Evolutionary conservation across 352 stramenopile species (phyloP).

Genomic region (Globisporangium acanthophoron): DNA sequence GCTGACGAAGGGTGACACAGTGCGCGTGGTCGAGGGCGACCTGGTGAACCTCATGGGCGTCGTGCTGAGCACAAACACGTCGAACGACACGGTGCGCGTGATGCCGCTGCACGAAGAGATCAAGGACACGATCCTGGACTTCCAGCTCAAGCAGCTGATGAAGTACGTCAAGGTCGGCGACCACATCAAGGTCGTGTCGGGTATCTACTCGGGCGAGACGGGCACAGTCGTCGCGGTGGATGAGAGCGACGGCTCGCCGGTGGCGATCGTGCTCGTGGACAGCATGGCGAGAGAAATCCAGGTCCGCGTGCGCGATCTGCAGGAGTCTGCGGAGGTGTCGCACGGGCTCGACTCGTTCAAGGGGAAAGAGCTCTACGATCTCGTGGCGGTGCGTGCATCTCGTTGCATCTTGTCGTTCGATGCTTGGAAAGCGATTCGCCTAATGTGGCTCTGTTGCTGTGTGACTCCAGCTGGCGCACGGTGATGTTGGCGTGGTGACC

Average conservation of each 20-base stretch:
- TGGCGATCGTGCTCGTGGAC: slow-evolving; percentile 87
- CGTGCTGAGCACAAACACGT: slow-evolving; percentile 84
- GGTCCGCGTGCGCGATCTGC: slow-evolving; percentile 85
- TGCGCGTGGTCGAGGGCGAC: slow-evolving; percentile 85
- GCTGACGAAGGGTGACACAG: slow-evolving; percentile 86
- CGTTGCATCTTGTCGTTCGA: not conserved
- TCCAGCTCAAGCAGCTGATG: slow-evolving; percentile 87
- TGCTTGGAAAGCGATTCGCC: too few relatives aligned
- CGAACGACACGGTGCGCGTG: slow-evolving; percentile 83
- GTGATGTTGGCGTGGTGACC: slow-evolving; percentile 89
- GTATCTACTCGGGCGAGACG: slow-evolving; percentile 86
- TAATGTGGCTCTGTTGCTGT: slow-evolving; percentile 4
- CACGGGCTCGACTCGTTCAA: slow-evolving; percentile 88
- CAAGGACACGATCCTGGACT: slow-evolving; percentile 88
- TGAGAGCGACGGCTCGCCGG: slow-evolving; percentile 71
- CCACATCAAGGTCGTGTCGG: slow-evolving; percentile 89
- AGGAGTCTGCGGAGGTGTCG: slow-evolving; percentile 87
- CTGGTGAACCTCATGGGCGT: slow-evolving; percentile 89
- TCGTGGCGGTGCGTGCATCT: slow-evolving; percentile 60
- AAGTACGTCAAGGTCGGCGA: slow-evolving; percentile 91
- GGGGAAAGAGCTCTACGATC: slow-evolving; percentile 87
- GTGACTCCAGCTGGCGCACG: slow-evolving; percentile 54
- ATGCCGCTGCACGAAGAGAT: slow-evolving; percentile 90
- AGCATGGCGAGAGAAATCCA: slow-evolving; percentile 90
- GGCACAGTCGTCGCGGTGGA: slow-evolving; percentile 87